A percentile compares a stretch with the other conserved stretches of the same genome.
Evolutionary conservation across 2,329 filamentous ascomycete species (phyloP).

Genomic region (Clarireedia hainanense): DNA sequence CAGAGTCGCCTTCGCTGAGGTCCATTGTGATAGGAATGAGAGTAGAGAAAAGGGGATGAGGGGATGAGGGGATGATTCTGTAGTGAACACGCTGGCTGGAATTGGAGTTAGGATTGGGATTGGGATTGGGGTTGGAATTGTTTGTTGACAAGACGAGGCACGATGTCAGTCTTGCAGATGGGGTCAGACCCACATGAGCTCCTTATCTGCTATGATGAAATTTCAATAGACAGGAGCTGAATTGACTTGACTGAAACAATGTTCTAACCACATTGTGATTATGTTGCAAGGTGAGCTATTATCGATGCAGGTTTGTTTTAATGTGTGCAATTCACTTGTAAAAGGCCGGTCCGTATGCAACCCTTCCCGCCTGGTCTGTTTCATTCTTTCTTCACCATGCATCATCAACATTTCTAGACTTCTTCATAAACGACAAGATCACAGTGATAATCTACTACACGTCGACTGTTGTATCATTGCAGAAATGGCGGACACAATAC

Average conservation of each 20-base stretch:
- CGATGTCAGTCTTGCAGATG: constrained; percentile 2
- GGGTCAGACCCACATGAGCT: neutral
- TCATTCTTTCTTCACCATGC: too few relatives aligned
- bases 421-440: neutral
- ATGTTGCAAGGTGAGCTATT: too few relatives aligned
- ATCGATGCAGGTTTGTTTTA: too few relatives aligned
- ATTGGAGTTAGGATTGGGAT: neutral
- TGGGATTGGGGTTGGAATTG: neutral
- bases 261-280: too few relatives aligned
- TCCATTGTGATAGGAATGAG: neutral
- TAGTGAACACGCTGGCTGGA: neutral
- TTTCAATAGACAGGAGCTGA: too few relatives aligned
- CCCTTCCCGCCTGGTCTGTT: too few relatives aligned
- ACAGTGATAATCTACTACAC: neutral
- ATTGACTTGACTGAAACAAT: too few relatives aligned
- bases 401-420: neutral
- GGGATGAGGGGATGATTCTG: neutral
- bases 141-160: constrained; percentile 1
- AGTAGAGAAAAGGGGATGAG: neutral
- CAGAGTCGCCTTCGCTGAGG: constrained; percentile 12
- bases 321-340: too few relatives aligned
- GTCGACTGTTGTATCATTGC: neutral
- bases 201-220: neutral
- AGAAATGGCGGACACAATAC: neutral
- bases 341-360: too few relatives aligned